A percentile compares a stretch with the other conserved stretches of the same genome.
Conservation (phyloP, 495 filamentous ascomycete genomes). For the Hapsidospora chrysogenum region DNA sequence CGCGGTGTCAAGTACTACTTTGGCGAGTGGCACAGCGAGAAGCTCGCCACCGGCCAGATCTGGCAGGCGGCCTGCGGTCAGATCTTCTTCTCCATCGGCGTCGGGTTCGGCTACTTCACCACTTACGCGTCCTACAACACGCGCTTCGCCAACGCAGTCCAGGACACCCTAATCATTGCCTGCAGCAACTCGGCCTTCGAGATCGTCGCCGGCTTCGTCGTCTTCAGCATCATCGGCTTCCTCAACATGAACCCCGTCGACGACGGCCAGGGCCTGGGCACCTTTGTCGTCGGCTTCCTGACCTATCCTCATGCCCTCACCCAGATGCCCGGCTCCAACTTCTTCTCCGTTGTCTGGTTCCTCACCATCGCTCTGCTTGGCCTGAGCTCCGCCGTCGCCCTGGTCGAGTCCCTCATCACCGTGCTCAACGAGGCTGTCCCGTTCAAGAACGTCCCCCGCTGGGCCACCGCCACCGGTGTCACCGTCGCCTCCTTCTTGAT, state of each 20-base stretch:
- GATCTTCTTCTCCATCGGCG: slow-evolving; percentile 7
- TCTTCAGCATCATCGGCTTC: slow-evolving; percentile 24
- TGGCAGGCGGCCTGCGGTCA: slow-evolving; percentile 6
- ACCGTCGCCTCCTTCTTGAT: slow-evolving; percentile 4
- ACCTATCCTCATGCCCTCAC: slow-evolving; percentile 20
- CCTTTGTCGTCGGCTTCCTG: slow-evolving; percentile 21
- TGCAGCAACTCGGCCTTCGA: slow-evolving; percentile 21
- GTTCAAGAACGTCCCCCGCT: background rate
- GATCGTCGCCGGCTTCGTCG: slow-evolving; percentile 22
- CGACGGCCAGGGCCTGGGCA: slow-evolving; percentile 12
- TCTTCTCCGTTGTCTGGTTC: slow-evolving; percentile 21
- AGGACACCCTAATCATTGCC: slow-evolving; percentile 22
- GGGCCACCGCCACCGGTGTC: slow-evolving; percentile 2
- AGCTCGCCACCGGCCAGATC: slow-evolving; percentile 11
- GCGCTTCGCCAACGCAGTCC: slow-evolving; percentile 15
- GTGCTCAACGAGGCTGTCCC: slow-evolving; percentile 3
- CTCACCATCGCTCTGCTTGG: slow-evolving; percentile 12
- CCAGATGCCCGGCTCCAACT: slow-evolving; percentile 23
- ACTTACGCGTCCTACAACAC: slow-evolving; percentile 5
- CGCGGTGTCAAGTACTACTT: slow-evolving; percentile 66
- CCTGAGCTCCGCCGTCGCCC: slow-evolving; percentile 5
- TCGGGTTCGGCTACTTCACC: slow-evolving; percentile 8
- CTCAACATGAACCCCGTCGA: slow-evolving; percentile 15
- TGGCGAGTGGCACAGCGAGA: slow-evolving; percentile 26
- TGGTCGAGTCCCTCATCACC: slow-evolving; percentile 4